These are phyloP conservation scores for Erigeron philadelphicus DNA, from an alignment of 140 eudicot genomes.

Conservation along the genomic window DNA sequence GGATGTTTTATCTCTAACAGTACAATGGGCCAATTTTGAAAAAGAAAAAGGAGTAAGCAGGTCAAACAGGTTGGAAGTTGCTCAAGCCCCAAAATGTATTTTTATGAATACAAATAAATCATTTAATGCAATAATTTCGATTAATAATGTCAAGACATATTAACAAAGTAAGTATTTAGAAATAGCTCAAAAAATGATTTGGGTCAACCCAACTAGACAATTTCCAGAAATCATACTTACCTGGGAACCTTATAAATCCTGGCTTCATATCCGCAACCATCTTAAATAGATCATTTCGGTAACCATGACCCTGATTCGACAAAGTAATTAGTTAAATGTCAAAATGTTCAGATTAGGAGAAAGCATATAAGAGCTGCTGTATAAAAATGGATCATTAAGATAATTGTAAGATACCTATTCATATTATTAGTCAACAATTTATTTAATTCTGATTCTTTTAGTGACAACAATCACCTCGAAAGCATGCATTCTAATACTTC, in stretches of 20 bases:
- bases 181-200: not conserved
- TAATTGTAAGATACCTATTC: not conserved
- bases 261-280: conserved; percentile 77
- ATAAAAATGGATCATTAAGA: not conserved
- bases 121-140: not conserved
- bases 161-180: not conserved
- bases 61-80: not conserved
- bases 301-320: conserved; percentile 80
- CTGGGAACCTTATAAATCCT: conserved; percentile 91
- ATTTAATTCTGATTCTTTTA: not conserved
- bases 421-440: not conserved
- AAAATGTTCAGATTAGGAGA: not conserved
- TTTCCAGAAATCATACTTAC: conserved; percentile 30
- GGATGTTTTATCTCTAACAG: conserved; percentile 1
- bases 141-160: not conserved
- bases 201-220: not conserved
- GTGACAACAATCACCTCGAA: not conserved
- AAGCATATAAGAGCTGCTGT: not conserved
- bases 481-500: not conserved
- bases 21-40: not conserved
- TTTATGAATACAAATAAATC: not conserved
- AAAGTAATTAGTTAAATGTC: not conserved
- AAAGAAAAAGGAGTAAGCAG: not conserved
- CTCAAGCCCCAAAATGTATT: not conserved
- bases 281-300: conserved; percentile 67